Evolutionary conservation across 2,329 filamentous ascomycete species (phyloP).

Genomic region (Exserohilum rostratum): DNA sequence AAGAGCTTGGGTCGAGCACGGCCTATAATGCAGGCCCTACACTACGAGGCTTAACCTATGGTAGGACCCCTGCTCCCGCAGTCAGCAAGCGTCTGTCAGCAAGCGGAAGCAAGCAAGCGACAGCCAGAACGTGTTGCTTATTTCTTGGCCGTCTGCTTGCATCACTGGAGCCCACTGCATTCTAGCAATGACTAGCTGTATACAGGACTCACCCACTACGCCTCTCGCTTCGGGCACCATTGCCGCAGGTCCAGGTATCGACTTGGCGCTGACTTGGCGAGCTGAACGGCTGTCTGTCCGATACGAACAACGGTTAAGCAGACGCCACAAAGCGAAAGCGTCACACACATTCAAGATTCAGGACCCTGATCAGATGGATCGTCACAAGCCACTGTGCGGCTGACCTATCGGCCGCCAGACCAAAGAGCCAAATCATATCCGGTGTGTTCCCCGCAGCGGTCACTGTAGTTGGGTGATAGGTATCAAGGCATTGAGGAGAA

Average conservation of each 20-base stretch:
- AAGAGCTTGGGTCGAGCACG: constrained; percentile 21
- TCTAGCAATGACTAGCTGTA: constrained; percentile 5
- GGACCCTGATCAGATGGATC: constrained; percentile 8
- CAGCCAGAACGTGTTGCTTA: constrained; percentile 10
- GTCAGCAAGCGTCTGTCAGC: constrained; percentile 1
- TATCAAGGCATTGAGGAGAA: background rate
- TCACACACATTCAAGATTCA: constrained; percentile 1
- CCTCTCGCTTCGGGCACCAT: background rate
- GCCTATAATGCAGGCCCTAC: constrained; percentile 10
- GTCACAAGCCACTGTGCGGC: background rate
- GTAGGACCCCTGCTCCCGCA: constrained; percentile 9
- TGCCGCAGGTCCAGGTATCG: constrained; percentile 5
- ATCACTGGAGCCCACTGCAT: constrained; percentile 7
- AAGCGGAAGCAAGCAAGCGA: no score
- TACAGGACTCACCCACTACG: background rate
- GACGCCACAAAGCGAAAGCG: background rate
- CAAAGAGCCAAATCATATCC: background rate
- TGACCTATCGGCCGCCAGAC: background rate
- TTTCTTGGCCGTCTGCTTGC: constrained; percentile 16
- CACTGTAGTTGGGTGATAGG: background rate
- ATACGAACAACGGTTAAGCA: constrained; percentile 3
- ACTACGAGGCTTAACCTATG: background rate
- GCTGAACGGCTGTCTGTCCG: background rate
- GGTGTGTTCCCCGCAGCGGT: background rate
- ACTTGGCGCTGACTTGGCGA: background rate